Evolutionary conservation across 1,284 basidiomycete species (phyloP), one percentile per base, ranked within the genome.

Genomic region (Puccinia novopanici): DNA sequence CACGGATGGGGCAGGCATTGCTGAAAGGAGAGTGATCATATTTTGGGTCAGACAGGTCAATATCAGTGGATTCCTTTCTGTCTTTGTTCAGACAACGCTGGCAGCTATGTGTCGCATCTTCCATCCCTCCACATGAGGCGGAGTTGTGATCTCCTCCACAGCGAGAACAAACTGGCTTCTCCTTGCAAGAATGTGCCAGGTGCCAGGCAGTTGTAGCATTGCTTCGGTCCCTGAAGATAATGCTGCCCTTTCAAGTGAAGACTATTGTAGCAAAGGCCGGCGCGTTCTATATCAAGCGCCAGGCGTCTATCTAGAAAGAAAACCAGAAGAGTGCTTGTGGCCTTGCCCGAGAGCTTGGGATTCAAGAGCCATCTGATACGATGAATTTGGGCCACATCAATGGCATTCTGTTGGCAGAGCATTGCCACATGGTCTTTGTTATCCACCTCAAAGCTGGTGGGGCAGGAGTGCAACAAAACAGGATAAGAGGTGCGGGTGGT

Each of bases 151-250:
- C 24, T 68, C 17, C 40, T 13, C 65, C 65, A 24, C 65, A 68
- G 4, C 42, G 10, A 12, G 42, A 42, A 24, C 65, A 68, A 19
- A 68, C 15, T 4, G 65, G 10, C n/a, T 68, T 42, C 3, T 68
- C 40, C n/a, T 68, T 68, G 34, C 27, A 68, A 42, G 27, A 37
- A 37, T 37, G 40, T 10, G 65, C 65, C n/a, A 34, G 45, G n/a
- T 68, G 27, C 30, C 15, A 68, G 45, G 12, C 65, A 68, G n/a
- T 68, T 68, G 65, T 10, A 68, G 40, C 65, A 68, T 42, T 68
- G 65, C 27, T 30, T 30, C 4, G 65, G 65, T 10, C 34, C 65
- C 13, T 40, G 27, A 9, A 37, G 6, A 19, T 68, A 68, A 15
- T 24, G 27, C 5, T 30, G 19, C 9, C n/a, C 34, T 22, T 42